Conservation (phyloP, 257 asterid species). For the Solanum corneliomulleri region DNA sequence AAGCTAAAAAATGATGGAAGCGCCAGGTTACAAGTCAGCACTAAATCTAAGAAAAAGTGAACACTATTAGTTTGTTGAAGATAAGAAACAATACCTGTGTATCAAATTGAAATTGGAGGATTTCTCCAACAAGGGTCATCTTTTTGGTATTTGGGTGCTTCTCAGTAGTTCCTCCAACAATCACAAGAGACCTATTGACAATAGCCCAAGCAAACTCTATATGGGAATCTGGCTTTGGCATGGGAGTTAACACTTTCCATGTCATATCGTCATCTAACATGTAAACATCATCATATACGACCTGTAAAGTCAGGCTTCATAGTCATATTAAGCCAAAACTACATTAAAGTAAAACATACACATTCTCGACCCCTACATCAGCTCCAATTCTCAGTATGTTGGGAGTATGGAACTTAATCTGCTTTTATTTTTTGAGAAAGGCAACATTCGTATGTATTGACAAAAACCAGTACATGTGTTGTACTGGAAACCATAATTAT, state of each 20-base stretch:
- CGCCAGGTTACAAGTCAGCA: background rate
- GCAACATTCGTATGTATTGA: no score
- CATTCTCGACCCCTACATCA: background rate
- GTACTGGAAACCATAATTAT: no score
- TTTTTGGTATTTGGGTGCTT: conserved; percentile 82
- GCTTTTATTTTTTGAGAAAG: no score
- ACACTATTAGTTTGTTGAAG: background rate
- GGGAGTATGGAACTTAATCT: background rate
- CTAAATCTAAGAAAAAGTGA: background rate
- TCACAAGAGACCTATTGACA: conserved; percentile 54
- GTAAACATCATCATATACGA: conserved; percentile 77
- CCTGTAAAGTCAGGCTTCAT: conserved; percentile 29
- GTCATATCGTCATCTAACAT: conserved; percentile 79
- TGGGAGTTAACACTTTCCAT: conserved; percentile 79
- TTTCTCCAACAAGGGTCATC: conserved; percentile 83
- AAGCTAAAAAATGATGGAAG: background rate
- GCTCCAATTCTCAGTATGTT: background rate
- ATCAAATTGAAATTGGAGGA: conserved; percentile 58
- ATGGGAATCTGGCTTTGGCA: conserved; percentile 96
- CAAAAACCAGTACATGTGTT: no score
- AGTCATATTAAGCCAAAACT: conserved; percentile 2
- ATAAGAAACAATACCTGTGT: conserved; percentile 34
- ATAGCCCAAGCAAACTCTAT: conserved; percentile 89
- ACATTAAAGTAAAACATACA: background rate
- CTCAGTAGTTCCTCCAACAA: conserved; percentile 94